A percentile compares a stretch with the other conserved stretches of the same genome.
phyloP scores from a whole-genome alignment of 1,284 basidiomycete species.

The Ganoderma sinense region DNA sequence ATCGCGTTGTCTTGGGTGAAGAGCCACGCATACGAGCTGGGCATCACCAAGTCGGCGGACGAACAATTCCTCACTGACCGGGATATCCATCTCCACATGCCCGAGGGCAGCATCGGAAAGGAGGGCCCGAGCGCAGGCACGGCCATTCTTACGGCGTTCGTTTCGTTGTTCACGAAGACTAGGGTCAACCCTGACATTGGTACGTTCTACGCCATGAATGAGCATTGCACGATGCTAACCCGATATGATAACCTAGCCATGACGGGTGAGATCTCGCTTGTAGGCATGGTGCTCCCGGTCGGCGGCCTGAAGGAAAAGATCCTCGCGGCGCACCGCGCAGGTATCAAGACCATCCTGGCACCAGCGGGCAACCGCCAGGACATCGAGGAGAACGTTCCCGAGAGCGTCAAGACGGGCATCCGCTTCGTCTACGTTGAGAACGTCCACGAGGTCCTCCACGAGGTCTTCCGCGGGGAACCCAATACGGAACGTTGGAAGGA shows the following conservation, averaged over 20 bases:
- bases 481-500: slow-evolving; percentile 75
- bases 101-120: slow-evolving; percentile 97
- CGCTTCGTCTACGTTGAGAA: slow-evolving; percentile 94
- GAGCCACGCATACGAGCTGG: slow-evolving; percentile 87
- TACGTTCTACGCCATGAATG: slow-evolving; percentile 45
- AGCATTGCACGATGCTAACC: neutral
- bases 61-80: slow-evolving; percentile 85
- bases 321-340: slow-evolving; percentile 91
- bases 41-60: slow-evolving; percentile 77
- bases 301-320: slow-evolving; percentile 97
- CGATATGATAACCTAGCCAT: slow-evolving; percentile 64
- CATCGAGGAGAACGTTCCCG: slow-evolving; percentile 95
- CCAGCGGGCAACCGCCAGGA: slow-evolving; percentile 90
- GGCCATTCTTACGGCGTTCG: slow-evolving; percentile 90
- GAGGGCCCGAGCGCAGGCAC: slow-evolving; percentile 98
- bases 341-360: slow-evolving; percentile 90
- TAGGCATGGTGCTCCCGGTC: slow-evolving; percentile 92
- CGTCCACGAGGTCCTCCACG: slow-evolving; percentile 85
- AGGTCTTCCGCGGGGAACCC: slow-evolving; percentile 78
- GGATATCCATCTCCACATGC: slow-evolving; percentile 95
- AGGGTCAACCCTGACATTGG: slow-evolving; percentile 88
- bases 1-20: slow-evolving; percentile 96
- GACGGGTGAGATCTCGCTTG: slow-evolving; percentile 94
- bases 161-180: slow-evolving; percentile 89
- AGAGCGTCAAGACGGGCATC: slow-evolving; percentile 93